These are phyloP conservation scores for Echinochloa phyllopogon DNA, from an alignment of 176 grass and related monocot genomes.

Conservation along the genomic window DNA sequence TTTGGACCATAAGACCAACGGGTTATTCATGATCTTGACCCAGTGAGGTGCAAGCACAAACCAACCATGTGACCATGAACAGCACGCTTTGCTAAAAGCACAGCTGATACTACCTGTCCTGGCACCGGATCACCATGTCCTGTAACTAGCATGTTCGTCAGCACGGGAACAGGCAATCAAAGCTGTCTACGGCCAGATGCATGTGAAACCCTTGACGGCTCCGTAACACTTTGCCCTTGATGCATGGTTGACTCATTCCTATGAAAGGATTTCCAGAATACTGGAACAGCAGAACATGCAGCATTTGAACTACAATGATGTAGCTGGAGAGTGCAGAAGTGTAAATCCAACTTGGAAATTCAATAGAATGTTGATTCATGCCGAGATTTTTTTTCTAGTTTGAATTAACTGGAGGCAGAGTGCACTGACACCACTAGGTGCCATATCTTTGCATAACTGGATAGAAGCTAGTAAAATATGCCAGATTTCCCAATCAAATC, in stretches of 20 bases:
- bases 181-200: slow-evolving; percentile 56
- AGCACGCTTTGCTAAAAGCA: slow-evolving; percentile 53
- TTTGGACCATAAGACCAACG: slow-evolving; percentile 45
- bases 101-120: slow-evolving; percentile 48
- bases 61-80: slow-evolving; percentile 54
- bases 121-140: slow-evolving; percentile 18
- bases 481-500: slow-evolving; percentile 27
- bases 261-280: slow-evolving; percentile 4
- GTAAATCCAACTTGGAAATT: background rate
- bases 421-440: background rate
- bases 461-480: slow-evolving; percentile 29
- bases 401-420: background rate
- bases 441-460: slow-evolving; percentile 15
- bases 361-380: background rate
- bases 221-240: slow-evolving; percentile 30
- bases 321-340: slow-evolving; percentile 7
- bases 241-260: slow-evolving; percentile 37
- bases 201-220: slow-evolving; percentile 49
- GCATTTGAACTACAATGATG: background rate
- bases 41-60: slow-evolving; percentile 42
- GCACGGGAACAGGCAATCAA: slow-evolving; percentile 52
- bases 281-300: background rate
- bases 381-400: background rate
- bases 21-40: slow-evolving; percentile 50
- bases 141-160: slow-evolving; percentile 53